Base-by-base conservation (phyloP, 2,329 filamentous ascomycete species). In the Verruconis gallopava region DNA sequence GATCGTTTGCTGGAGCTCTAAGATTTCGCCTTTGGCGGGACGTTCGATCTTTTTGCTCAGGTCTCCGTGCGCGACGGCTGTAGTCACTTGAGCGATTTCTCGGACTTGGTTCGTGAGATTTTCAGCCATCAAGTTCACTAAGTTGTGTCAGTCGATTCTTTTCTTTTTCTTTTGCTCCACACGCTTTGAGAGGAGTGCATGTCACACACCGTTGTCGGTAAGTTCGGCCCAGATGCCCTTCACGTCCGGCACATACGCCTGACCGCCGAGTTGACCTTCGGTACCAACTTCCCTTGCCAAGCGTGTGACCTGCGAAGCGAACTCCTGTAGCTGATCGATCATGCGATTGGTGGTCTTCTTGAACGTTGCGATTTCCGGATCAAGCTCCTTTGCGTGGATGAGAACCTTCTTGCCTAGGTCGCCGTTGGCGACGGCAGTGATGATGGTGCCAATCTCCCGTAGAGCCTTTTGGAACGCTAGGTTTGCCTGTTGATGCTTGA, bases 311-410 rank as follows among this genome's bases (percentile, higher is more conserved):
- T 96, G 88, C 61, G 85, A 93, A 49, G 89, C 89, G 62, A 96
- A 96, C 46, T 93, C 84, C 59, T 95, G 88, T 46, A 96, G 72
- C 62, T 95, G 89, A 58, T 96, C 89, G 77, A 96, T 93, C 89
- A 96, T 96, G 51, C 84, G 93, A 61, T 96, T 96, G 67, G 96
- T 96, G 47, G 89, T 95, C 54, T 85, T 80, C 66, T 96, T 96
- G 70, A 96, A 96, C 6, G 85, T 88, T 20, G 86, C 91, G 55
- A 96, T 96, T 70, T 96, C 89, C 20, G 88, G 86, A 69, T 96
- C 89, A 81, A 95, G 91, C 66, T 96, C 89, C 50, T 93, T 81
- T 3, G 84, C 83, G 58, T 95, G 91, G 60, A 96, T 93, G 55
- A 89, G 77, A 48, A 95, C 89, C 65, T 94, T 93, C 71, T 94